These are phyloP conservation scores for Solanum aculeatissimum DNA, from an alignment of 305 asterid species.

Conservation along the genomic window DNA sequence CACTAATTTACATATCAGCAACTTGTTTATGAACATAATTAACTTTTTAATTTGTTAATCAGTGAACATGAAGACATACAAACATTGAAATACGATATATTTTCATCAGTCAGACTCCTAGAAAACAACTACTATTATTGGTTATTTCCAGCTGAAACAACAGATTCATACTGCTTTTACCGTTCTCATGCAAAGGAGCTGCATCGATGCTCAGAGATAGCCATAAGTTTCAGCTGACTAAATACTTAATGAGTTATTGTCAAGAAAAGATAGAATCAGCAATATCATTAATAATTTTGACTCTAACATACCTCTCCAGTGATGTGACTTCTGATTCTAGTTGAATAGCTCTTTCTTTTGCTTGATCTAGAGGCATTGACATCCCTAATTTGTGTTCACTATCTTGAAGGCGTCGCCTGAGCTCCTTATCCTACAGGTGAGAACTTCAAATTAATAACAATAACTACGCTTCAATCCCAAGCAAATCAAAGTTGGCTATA, in stretches of 20 bases:
- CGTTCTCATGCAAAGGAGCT: background rate
- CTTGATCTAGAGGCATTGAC: constrained; percentile 76
- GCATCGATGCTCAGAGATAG: background rate
- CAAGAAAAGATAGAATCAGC: background rate
- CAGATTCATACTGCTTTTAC: background rate
- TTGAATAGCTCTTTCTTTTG: constrained; percentile 60
- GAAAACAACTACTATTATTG: background rate
- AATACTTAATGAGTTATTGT: background rate
- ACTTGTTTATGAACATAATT: background rate
- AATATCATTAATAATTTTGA: background rate
- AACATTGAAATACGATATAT: background rate
- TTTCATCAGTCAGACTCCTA: background rate
- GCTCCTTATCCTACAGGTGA: constrained; percentile 56
- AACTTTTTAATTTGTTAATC: background rate
- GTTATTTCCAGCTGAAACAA: background rate
- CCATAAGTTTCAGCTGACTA: background rate
- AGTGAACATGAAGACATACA: background rate
- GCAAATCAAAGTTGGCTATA: background rate
- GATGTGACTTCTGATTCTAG: constrained; percentile 69
- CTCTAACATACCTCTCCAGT: constrained; percentile 58
- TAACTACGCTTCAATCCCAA: background rate
- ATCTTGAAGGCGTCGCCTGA: constrained; percentile 76
- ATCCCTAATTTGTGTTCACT: constrained; percentile 78
- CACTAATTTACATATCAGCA: background rate
- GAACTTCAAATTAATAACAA: background rate